These are phyloP conservation scores for Neurospora sp. DNA, from an alignment of 495 filamentous ascomycete genomes.

Conservation along the genomic window DNA sequence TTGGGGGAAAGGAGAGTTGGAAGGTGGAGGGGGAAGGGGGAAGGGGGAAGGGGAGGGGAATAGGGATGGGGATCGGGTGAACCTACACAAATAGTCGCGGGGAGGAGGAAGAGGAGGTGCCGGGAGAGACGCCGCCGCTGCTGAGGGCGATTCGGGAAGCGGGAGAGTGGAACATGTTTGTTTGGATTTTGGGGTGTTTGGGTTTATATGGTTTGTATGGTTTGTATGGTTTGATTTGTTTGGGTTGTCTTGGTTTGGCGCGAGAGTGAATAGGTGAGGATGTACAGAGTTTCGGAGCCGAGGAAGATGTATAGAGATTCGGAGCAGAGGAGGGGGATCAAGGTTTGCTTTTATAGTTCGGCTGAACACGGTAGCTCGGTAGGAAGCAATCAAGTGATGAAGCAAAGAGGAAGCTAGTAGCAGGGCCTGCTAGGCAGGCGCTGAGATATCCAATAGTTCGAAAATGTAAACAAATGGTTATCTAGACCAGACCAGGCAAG, in stretches of 20 bases:
- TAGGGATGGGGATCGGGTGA: background rate
- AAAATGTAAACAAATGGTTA: background rate
- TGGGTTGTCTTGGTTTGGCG: too few species aligned
- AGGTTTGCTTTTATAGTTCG: background rate
- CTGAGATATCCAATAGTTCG: background rate
- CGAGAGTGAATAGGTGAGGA: too few species aligned
- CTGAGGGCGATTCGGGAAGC: background rate
- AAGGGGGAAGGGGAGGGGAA: too few species aligned
- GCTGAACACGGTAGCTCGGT: background rate
- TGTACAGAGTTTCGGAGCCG: too few species aligned
- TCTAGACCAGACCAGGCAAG: background rate
- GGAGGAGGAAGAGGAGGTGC: background rate
- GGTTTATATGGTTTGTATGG: background rate
- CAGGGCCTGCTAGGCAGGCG: background rate
- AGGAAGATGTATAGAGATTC: background rate
- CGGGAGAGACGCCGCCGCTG: background rate
- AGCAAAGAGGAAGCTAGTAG: background rate
- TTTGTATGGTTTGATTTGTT: background rate
- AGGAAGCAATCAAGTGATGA: background rate
- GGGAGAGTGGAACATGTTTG: background rate
- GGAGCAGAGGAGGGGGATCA: background rate
- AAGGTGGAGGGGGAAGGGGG: background rate
- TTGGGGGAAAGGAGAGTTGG: too few species aligned
- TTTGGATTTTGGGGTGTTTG: background rate
- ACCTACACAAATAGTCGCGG: background rate